Evolutionary conservation across 306 rosid genomes (phyloP), one percentile per base, ranked within the genome.

Genomic region (Quercus gilva): DNA sequence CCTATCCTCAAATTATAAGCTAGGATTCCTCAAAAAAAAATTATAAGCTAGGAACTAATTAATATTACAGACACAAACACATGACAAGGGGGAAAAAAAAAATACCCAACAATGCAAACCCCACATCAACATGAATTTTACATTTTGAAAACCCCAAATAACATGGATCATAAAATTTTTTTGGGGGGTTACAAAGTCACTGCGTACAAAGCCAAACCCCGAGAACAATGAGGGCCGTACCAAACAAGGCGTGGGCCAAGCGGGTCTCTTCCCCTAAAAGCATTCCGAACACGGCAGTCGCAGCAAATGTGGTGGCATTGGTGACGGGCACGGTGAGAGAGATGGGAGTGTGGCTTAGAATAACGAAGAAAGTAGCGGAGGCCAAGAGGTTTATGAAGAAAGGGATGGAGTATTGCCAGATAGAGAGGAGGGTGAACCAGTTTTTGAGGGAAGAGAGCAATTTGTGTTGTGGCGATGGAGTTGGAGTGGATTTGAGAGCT

Each of bases 301-400:
- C 84, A 43, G 95, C 94, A 61, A 94, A 92, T 4, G 99, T 92
- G 65, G 97, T 92, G 69, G 99, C 97, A 76, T 94, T 94, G 78
- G 99, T 94, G 87, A 94, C 91, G 15, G 97, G 99, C 52, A 94
- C 97, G 31, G 97, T 91, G 59, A 86, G 86, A 71, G 97, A 94
- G 70, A 94, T 94, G 0, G 99, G 99, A 5, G 97, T 86, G 64
- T 91, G 83, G 53, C 90, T 85, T 78, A 92, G 97, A 23, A 93
- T 86, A 64, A 89, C 83, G 78, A 94, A 92, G 97, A 94, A 94
- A 7, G 97, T 86, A 60, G 91, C 97, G 56, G 98, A 94, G 81
- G 98, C 97, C 4, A 95, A 89, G 72, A 94, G 92, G 77, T 92
- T 94, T 8, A 94, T 31, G 74, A 82, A 35, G 77, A 94, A 94